phyloP scores from a whole-genome alignment of 1,139 yeast genomes.

The Yamadazyma aaseri region DNA sequence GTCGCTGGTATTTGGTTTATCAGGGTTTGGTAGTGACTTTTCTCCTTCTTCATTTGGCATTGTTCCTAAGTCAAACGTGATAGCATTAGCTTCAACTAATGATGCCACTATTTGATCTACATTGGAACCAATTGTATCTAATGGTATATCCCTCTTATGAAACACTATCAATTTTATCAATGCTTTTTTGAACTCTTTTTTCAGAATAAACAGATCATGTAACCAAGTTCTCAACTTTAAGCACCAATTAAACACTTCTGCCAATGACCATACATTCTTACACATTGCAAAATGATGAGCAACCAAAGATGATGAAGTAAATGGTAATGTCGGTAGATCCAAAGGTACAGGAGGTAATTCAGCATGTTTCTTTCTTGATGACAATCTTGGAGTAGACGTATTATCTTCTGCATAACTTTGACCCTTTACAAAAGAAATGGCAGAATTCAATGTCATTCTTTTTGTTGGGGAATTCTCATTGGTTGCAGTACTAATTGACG shows the following conservation, averaged over 20 bases:
- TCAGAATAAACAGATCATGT: slow-evolving; percentile 50
- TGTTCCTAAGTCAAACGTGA: slow-evolving; percentile 23
- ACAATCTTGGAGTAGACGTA: slow-evolving; percentile 7
- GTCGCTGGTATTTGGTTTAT: slow-evolving; percentile 8
- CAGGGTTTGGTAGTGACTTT: slow-evolving; percentile 15
- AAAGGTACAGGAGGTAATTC: slow-evolving; percentile 52
- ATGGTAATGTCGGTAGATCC: slow-evolving; percentile 58
- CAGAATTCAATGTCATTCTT: slow-evolving; percentile 19
- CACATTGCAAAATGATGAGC: slow-evolving; percentile 46
- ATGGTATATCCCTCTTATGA: slow-evolving; percentile 50
- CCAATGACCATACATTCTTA: slow-evolving; percentile 38
- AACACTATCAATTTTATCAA: slow-evolving; percentile 52
- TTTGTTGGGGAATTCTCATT: slow-evolving; percentile 18
- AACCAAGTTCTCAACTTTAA: slow-evolving; percentile 50
- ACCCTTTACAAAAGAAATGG: slow-evolving; percentile 21
- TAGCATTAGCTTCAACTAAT: slow-evolving; percentile 45
- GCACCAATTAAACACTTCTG: slow-evolving; percentile 49
- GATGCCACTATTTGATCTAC: slow-evolving; percentile 53
- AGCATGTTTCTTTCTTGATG: slow-evolving; percentile 19
- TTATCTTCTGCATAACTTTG: slow-evolving; percentile 11
- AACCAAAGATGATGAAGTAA: slow-evolving; percentile 50
- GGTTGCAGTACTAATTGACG: slow-evolving; percentile 11
- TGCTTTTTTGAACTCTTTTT: slow-evolving; percentile 50
- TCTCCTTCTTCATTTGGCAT: slow-evolving; percentile 15
- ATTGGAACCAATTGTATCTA: slow-evolving; percentile 55